Conservation (phyloP, 768 basidiomycete genomes). For the Leccinum pellstonianum region DNA sequence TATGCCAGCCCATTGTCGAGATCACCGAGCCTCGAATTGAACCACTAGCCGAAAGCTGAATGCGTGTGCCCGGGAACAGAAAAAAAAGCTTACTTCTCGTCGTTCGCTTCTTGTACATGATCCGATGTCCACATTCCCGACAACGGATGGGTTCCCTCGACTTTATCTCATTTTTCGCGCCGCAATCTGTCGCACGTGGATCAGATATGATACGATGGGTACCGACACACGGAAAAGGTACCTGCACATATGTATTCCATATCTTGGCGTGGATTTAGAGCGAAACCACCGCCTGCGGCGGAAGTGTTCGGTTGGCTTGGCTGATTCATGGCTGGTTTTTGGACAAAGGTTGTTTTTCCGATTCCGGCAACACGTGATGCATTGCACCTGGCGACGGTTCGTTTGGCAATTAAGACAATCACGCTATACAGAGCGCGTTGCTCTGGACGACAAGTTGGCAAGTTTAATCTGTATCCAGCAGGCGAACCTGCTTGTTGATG, state of each 20-base stretch:
- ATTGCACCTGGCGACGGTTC: slow-evolving; percentile 4
- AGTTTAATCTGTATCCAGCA: neutral
- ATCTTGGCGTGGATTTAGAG: slow-evolving; percentile 47
- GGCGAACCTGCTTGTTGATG: neutral
- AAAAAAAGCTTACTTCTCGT: slow-evolving; percentile 69
- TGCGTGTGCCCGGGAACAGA: neutral
- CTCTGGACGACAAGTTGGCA: slow-evolving; percentile 8
- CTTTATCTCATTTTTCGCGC: slow-evolving; percentile 88
- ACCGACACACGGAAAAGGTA: slow-evolving; percentile 32
- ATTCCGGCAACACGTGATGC: slow-evolving; percentile 10
- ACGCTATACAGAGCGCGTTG: slow-evolving; percentile 9
- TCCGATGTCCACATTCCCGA: slow-evolving; percentile 94
- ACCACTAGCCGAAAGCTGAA: slow-evolving; percentile 27
- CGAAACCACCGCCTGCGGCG: slow-evolving; percentile 33
- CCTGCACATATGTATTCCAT: slow-evolving; percentile 91
- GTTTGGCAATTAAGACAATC: slow-evolving; percentile 19
- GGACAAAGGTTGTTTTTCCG: neutral
- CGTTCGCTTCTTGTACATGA: slow-evolving; percentile 98
- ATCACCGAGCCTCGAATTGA: slow-evolving; percentile 34
- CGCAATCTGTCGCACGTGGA: slow-evolving; percentile 62
- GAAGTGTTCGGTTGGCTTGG: slow-evolving; percentile 32
- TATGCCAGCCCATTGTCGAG: neutral
- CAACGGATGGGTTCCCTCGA: slow-evolving; percentile 92
- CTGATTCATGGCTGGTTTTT: slow-evolving; percentile 38
- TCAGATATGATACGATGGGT: slow-evolving; percentile 11